These are phyloP conservation scores for Chalciporus sphaerocephalus DNA, from an alignment of 768 basidiomycete genomes.

Conservation along the genomic window DNA sequence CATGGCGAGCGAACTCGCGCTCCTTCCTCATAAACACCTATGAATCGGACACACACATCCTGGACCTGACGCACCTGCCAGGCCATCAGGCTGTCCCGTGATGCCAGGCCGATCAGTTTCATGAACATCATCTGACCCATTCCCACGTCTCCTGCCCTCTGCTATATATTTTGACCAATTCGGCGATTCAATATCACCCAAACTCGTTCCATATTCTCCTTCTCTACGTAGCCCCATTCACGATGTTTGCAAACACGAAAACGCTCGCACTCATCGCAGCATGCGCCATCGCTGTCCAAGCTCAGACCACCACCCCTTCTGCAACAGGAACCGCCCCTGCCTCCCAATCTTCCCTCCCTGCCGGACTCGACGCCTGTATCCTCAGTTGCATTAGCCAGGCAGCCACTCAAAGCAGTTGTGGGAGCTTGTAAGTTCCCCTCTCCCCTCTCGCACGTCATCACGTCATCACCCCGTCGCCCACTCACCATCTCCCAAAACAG, in stretches of 20 bases:
- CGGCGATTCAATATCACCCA: background rate
- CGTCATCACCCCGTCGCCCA: background rate
- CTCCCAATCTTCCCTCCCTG: conserved; percentile 2
- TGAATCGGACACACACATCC: too few species aligned
- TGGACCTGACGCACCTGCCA: too few species aligned
- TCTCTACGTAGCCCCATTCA: background rate
- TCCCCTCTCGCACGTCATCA: background rate
- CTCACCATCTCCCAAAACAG: conserved; percentile 21
- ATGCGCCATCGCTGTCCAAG: conserved; percentile 17
- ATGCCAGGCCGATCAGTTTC: too few species aligned
- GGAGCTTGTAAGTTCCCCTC: conserved; percentile 12
- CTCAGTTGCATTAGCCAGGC: conserved; percentile 1
- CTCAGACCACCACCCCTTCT: conserved; percentile 15
- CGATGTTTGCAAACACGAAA: conserved; percentile 22
- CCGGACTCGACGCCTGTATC: conserved; percentile 11
- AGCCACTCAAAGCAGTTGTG: background rate
- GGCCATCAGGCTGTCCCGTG: too few species aligned
- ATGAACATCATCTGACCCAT: too few species aligned
- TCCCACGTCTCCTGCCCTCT: background rate
- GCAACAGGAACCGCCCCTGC: background rate
- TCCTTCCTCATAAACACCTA: too few species aligned
- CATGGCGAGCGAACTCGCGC: too few species aligned
- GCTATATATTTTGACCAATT: background rate
- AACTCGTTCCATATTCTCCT: background rate
- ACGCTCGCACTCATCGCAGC: conserved; percentile 14